Conservation (phyloP, 1,284 basidiomycete genomes). For the Trichosporon coremiiforme region DNA sequence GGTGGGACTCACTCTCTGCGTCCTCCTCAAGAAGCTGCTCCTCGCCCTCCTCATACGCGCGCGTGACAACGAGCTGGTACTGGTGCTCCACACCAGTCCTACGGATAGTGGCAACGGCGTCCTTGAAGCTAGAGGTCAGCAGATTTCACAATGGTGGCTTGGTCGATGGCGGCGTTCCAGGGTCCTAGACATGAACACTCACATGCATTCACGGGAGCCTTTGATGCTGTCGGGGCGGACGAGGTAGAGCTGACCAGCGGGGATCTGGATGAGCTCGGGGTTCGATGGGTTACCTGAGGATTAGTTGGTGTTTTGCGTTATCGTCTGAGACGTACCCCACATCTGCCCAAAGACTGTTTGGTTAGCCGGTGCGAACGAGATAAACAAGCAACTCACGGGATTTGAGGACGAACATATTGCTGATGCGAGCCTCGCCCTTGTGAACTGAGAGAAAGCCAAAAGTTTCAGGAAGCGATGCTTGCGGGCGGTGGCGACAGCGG, state of each 20-base stretch:
- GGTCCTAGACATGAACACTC: conserved; percentile 52
- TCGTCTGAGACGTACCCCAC: conserved; percentile 71
- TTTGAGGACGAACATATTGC: conserved; percentile 72
- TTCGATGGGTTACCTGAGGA: conserved; percentile 64
- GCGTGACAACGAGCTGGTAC: conserved; percentile 94
- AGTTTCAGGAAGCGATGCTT: background rate
- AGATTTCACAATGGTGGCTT: background rate
- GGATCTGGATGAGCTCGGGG: conserved; percentile 90
- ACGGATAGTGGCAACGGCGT: conserved; percentile 91
- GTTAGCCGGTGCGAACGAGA: conserved; percentile 27
- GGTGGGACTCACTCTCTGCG: conserved; percentile 75
- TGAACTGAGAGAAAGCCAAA: conserved; percentile 20
- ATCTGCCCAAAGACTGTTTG: conserved; percentile 81
- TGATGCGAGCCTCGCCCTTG: conserved; percentile 16
- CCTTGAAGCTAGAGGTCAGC: conserved; percentile 73
- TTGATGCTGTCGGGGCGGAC: conserved; percentile 87
- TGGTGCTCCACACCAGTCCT: conserved; percentile 78
- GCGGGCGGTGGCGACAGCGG: background rate
- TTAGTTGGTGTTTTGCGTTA: conserved; percentile 14
- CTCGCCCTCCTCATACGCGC: conserved; percentile 94
- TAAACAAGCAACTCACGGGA: conserved; percentile 65
- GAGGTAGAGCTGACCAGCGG: conserved; percentile 87
- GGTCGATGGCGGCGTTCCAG: conserved; percentile 6
- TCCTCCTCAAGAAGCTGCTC: conserved; percentile 92
- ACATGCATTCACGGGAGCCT: conserved; percentile 97